Evolutionary conservation across 2,329 filamentous ascomycete species (phyloP).

Genomic region (Plenodomus biglobosus): DNA sequence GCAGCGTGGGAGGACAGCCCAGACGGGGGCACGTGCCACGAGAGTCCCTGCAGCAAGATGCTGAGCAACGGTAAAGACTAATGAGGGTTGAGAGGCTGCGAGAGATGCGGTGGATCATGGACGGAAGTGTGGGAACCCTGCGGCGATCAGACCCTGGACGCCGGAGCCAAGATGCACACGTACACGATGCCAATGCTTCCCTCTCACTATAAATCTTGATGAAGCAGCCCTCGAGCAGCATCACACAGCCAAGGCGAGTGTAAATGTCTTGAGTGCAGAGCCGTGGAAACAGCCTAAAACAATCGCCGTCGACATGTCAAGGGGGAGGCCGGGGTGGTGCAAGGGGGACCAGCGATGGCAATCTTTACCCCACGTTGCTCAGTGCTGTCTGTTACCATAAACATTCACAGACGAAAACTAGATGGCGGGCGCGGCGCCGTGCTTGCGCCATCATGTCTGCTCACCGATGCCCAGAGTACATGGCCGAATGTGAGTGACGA

Average conservation of each 20-base stretch:
- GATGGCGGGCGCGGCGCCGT: background rate
- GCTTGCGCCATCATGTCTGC: conserved; percentile 1
- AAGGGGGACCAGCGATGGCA: conserved; percentile 2
- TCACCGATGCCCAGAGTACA: background rate
- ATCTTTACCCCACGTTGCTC: conserved; percentile 12
- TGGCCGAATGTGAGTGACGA: background rate
- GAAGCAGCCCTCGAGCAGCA: conserved; percentile 17
- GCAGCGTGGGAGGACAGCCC: conserved; percentile 16
- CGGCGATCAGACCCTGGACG: conserved; percentile 14
- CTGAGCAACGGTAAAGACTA: conserved; percentile 24
- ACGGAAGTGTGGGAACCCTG: conserved; percentile 20
- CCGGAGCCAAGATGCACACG: conserved; percentile 6
- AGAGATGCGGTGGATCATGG: conserved; percentile 10
- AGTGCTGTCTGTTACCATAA: conserved; percentile 18
- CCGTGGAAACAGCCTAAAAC: conserved; percentile 28
- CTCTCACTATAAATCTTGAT: background rate
- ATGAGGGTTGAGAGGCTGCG: conserved; percentile 31
- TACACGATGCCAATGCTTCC: background rate
- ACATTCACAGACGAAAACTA: conserved; percentile 17
- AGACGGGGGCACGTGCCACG: conserved; percentile 36
- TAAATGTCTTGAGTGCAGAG: conserved; percentile 16
- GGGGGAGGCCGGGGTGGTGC: conserved; percentile 10
- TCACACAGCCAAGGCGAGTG: conserved; percentile 28
- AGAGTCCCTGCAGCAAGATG: conserved; percentile 23
- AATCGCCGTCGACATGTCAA: conserved; percentile 14